Percentiles rank a stretch among this genome's conserved stretches.
These are phyloP conservation scores for Parafenestella ontariensis DNA, from an alignment of 2,329 filamentous ascomycete genomes.

Conservation along the genomic window DNA sequence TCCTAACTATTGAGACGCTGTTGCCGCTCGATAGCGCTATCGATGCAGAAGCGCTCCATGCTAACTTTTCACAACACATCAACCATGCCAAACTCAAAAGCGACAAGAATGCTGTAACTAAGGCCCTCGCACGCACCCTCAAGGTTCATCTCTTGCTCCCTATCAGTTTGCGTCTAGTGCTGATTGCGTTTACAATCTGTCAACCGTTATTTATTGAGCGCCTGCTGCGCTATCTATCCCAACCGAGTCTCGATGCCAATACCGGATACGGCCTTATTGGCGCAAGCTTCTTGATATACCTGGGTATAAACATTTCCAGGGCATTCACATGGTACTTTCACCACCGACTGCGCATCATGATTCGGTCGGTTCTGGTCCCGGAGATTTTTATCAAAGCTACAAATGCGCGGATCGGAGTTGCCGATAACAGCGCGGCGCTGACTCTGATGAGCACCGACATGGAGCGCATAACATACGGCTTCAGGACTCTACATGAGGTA, in stretches of 20 bases:
- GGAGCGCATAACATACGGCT: slow-evolving; percentile 23
- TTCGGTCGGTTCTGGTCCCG: slow-evolving; percentile 9
- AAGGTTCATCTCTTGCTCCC: too few relatives aligned
- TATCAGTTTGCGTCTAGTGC: too few relatives aligned
- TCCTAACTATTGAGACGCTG: too few relatives aligned
- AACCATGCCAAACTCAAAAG: too few relatives aligned
- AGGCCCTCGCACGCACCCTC: too few relatives aligned
- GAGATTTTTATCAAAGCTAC: slow-evolving; percentile 18
- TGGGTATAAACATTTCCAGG: slow-evolving; percentile 7
- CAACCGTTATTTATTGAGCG: slow-evolving; percentile 36
- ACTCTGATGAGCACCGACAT: slow-evolving; percentile 38
- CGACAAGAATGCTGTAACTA: too few relatives aligned
- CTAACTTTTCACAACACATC: too few relatives aligned
- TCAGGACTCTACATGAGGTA: slow-evolving; percentile 26
- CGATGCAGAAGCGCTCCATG: too few relatives aligned
- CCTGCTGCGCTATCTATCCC: slow-evolving; percentile 20
- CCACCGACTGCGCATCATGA: slow-evolving; percentile 13
- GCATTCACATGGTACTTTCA: slow-evolving; percentile 17
- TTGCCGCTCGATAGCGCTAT: too few relatives aligned
- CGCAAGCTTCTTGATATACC: slow-evolving; percentile 16
- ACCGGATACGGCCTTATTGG: slow-evolving; percentile 22
- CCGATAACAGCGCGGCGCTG: slow-evolving; percentile 10
- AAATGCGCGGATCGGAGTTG: slow-evolving; percentile 6
- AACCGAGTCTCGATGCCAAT: slow-evolving; percentile 19
- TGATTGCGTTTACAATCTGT: slow-evolving; percentile 35